phyloP scores from a whole-genome alignment of 2,329 filamentous ascomycete genomes.

The Endoconidiophora polonica region DNA sequence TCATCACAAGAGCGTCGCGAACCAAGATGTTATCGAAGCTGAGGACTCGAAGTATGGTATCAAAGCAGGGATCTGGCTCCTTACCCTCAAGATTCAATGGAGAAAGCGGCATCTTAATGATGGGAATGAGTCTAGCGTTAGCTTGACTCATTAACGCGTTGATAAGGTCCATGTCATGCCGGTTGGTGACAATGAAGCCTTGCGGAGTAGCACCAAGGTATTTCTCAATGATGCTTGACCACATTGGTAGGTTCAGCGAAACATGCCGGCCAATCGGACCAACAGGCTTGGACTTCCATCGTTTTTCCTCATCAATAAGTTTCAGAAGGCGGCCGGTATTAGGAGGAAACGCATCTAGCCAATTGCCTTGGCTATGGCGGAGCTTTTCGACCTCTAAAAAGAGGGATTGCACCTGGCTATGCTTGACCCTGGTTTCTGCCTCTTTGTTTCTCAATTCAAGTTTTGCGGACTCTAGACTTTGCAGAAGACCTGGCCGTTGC shows the following conservation, averaged over 20 bases:
- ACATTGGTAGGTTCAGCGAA: slow-evolving; percentile 59
- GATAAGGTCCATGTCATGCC: slow-evolving; percentile 56
- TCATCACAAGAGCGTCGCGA: slow-evolving; percentile 69
- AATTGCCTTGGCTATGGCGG: slow-evolving; percentile 31
- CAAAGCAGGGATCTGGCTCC: slow-evolving; percentile 56
- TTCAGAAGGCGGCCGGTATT: slow-evolving; percentile 47
- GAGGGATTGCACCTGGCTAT: slow-evolving; percentile 16
- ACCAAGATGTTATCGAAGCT: slow-evolving; percentile 69
- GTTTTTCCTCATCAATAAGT: slow-evolving; percentile 50
- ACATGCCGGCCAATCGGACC: slow-evolving; percentile 73
- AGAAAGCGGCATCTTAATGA: slow-evolving; percentile 45
- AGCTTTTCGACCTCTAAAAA: slow-evolving; percentile 16
- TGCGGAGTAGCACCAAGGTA: slow-evolving; percentile 53
- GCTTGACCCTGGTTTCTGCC: slow-evolving; percentile 9
- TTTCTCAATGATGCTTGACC: slow-evolving; percentile 69
- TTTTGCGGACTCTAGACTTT: slow-evolving; percentile 4
- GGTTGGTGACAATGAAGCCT: slow-evolving; percentile 67
- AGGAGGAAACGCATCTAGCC: slow-evolving; percentile 45
- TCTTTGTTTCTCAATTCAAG: slow-evolving; percentile 18
- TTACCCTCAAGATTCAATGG: slow-evolving; percentile 43
- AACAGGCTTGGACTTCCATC: slow-evolving; percentile 57
- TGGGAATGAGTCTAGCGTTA: slow-evolving; percentile 31
- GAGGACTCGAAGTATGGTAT: slow-evolving; percentile 66
- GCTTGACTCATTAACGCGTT: slow-evolving; percentile 44
- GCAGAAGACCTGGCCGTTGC: not conserved